Evolutionary conservation across 2,329 filamentous ascomycete genomes (phyloP).

Genomic region (Cercospora zeina): DNA sequence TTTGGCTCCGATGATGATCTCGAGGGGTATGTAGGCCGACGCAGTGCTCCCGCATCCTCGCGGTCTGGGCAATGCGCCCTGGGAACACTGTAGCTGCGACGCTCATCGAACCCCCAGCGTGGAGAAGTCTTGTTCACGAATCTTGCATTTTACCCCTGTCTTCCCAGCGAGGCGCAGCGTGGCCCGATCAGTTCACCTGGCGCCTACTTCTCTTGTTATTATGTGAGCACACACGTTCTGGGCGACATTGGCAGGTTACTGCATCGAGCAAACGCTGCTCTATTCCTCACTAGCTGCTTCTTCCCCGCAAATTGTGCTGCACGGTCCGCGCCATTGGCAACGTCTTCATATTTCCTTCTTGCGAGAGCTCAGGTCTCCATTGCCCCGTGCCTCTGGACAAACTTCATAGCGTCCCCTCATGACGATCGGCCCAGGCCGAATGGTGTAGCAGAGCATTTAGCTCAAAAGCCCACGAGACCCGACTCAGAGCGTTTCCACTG

Average conservation of each 20-base stretch:
- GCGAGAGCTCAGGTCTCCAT: neutral
- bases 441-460: neutral
- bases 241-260: conserved; percentile 2
- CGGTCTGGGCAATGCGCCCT: neutral
- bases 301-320: neutral
- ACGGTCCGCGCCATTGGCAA: neutral
- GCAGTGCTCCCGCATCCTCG: neutral
- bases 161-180: neutral
- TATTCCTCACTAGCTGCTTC: neutral
- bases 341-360: neutral
- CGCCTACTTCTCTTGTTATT: neutral
- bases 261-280: neutral
- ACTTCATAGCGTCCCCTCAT: neutral
- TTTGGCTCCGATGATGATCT: neutral
- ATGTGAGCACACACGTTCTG: neutral
- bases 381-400: neutral
- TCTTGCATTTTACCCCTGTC: neutral
- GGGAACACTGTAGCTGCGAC: neutral
- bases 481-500: neutral
- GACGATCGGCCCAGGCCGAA: conserved; percentile 1
- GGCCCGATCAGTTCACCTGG: neutral
- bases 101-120: neutral
- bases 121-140: neutral
- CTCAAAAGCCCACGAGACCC: neutral
- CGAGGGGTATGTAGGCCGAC: conserved; percentile 1